Percentiles rank a stretch among this genome's conserved stretches.
Conservation (phyloP, 139 green algal genomes). For the Chlamydomonas incerta region DNA sequence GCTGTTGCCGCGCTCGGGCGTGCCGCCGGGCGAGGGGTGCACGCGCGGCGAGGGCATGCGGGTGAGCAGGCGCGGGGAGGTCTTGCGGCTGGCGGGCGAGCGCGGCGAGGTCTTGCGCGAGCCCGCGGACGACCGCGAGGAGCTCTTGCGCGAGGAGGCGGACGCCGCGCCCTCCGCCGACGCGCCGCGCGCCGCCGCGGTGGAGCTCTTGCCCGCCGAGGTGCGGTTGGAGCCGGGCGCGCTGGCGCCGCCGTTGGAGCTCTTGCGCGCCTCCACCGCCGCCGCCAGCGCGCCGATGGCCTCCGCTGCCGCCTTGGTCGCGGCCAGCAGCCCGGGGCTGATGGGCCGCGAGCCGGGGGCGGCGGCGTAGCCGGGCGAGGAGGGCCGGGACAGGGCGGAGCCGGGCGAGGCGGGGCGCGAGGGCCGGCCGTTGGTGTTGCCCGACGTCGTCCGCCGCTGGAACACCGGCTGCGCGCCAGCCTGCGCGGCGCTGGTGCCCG, state of each 20-base stretch:
- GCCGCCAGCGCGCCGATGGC: background rate
- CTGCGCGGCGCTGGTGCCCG: too few relatives aligned
- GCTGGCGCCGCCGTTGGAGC: background rate
- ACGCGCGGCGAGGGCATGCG: constrained; percentile 23
- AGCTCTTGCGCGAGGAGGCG: background rate
- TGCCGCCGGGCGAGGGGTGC: background rate
- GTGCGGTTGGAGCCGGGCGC: too few relatives aligned
- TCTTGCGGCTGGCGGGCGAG: background rate
- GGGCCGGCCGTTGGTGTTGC: too few relatives aligned
- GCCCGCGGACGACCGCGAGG: too few relatives aligned
- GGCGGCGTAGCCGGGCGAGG: background rate
- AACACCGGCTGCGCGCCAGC: too few relatives aligned
- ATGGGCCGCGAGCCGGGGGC: background rate
- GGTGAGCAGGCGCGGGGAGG: background rate
- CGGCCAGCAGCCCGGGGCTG: constrained; percentile 3
- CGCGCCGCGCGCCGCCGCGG: too few relatives aligned
- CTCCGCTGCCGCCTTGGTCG: background rate
- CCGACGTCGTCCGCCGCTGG: too few relatives aligned
- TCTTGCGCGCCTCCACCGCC: background rate
- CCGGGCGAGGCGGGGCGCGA: background rate
- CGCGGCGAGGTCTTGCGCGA: background rate
- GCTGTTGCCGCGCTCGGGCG: constrained; percentile 23
- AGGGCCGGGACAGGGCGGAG: too few relatives aligned
- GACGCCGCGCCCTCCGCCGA: too few relatives aligned
- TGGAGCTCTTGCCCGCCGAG: too few relatives aligned